Evolutionary conservation across 116 monocot species (phyloP).

Genomic region (Cymodocea nodosa): DNA sequence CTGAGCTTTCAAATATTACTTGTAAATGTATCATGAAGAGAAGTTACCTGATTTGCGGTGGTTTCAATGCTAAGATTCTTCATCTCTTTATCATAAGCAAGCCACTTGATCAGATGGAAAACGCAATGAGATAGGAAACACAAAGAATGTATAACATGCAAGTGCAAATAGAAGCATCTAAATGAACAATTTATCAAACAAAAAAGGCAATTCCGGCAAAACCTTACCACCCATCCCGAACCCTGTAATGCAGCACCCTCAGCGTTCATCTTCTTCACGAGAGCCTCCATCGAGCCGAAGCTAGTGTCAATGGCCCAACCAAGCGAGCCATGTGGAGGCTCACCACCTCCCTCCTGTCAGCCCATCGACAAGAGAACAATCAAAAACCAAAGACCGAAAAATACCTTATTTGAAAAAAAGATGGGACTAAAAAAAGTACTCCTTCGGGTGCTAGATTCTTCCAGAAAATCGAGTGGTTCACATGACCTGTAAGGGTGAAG

Average conservation of each 20-base stretch:
- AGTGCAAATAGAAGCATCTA: background rate
- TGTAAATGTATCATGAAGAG: background rate
- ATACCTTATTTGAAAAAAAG: background rate
- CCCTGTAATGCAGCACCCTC: conserved; percentile 96
- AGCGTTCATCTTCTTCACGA: conserved; percentile 58
- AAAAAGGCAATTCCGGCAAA: background rate
- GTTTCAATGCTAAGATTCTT: conserved; percentile 81
- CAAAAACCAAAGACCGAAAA: background rate
- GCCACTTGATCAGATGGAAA: conserved; percentile 42
- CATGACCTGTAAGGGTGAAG: conserved; percentile 45
- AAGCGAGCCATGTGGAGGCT: conserved; percentile 66
- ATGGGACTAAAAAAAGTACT: background rate
- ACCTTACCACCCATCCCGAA: conserved; percentile 97
- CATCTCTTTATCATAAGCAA: conserved; percentile 74
- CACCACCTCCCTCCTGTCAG: conserved; percentile 89
- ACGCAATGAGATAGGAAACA: background rate
- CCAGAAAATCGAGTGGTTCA: conserved; percentile 97
- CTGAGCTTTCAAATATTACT: too few relatives aligned
- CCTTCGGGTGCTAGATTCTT: conserved; percentile 70
- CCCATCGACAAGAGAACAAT: background rate
- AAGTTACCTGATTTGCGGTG: conserved; percentile 78
- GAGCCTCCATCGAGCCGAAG: conserved; percentile 58
- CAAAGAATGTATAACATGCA: background rate
- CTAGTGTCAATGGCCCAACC: conserved; percentile 88
- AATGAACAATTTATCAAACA: background rate